These are phyloP conservation scores for Phytophthora pseudosyringae DNA, from an alignment of 352 stramenopile species.

Conservation along the genomic window DNA sequence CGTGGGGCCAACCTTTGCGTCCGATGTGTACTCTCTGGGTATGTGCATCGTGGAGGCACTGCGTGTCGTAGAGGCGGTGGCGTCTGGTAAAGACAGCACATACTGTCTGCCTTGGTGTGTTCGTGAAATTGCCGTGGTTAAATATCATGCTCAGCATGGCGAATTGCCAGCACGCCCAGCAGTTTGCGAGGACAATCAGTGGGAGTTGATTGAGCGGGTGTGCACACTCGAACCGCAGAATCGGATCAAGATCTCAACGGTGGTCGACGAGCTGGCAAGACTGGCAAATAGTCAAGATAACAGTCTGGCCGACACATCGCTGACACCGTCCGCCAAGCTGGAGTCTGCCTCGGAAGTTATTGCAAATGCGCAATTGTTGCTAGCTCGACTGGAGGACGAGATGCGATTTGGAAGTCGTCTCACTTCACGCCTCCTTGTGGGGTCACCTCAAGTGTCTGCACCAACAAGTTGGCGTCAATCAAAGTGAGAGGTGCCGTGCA, in stretches of 20 bases:
- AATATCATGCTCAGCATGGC: background rate
- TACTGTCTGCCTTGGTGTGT: conserved; percentile 3
- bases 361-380: no score
- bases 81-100: background rate
- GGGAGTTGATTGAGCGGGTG: conserved; percentile 4
- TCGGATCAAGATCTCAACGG: conserved; percentile 24
- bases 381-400: no score
- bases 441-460: no score
- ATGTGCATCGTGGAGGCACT: conserved; percentile 21
- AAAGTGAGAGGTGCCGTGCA: no score
- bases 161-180: background rate
- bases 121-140: background rate
- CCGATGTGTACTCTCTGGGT: conserved; percentile 15
- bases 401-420: no score
- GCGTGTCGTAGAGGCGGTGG: conserved; percentile 10
- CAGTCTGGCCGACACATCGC: background rate
- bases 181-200: background rate
- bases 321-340: no score
- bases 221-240: background rate
- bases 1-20: conserved; percentile 4
- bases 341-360: no score
- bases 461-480: background rate
- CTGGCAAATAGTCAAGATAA: background rate
- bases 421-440: no score
- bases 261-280: conserved; percentile 11